Evolutionary conservation across 2,329 filamentous ascomycete genomes (phyloP), one percentile per base, ranked within the genome.

Genomic region (Paecilomyces dactylethromorphus): DNA sequence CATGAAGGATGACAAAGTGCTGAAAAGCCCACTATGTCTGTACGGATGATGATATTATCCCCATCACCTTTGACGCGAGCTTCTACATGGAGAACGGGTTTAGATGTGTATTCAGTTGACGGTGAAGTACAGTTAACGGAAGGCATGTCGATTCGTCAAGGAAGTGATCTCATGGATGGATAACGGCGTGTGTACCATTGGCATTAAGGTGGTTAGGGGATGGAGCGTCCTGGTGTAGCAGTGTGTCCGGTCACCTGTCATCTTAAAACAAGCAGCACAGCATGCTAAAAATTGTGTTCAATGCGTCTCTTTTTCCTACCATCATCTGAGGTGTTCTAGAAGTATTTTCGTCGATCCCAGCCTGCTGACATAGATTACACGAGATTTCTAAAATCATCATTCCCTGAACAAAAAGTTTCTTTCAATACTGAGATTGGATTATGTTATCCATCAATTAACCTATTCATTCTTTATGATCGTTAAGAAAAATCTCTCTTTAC

Each of bases 41-140:
- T 73, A 51, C 70, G 65, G 55, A 69, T 58, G 22, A 72, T 66
- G 21, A 67, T 63, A 54, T 64, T 61, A 24, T 66, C 62, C 15
- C 55, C 54, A 32, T 60, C 66, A 60, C 57, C 66, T 45, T 69
- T 72, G 35, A 77, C 64, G 11, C 72, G 68, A 32, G 71, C 74
- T 59, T 78, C 76, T 49, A 78, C 62, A 58, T 78, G 73, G 8
- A 78, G 61, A 13, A 71, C 66, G 13, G 74, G 70, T 35, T 62
- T 68, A n/a, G 60, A 62, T 21, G 53, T 35, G 18, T 53, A 31
- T 13, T 64, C 58, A 53, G 60, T 63, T 3, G 35, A 26, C 7
- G n/a, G 18, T 53, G 35, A 13, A 18, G 56, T n/a, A 32, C 51
- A 59, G 26, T 11, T 56, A 15, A n/a, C 39, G 6, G 39, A 33